phyloP scores from a whole-genome alignment of 2,329 filamentous ascomycete genomes.

The Talaromyces islandicus region DNA sequence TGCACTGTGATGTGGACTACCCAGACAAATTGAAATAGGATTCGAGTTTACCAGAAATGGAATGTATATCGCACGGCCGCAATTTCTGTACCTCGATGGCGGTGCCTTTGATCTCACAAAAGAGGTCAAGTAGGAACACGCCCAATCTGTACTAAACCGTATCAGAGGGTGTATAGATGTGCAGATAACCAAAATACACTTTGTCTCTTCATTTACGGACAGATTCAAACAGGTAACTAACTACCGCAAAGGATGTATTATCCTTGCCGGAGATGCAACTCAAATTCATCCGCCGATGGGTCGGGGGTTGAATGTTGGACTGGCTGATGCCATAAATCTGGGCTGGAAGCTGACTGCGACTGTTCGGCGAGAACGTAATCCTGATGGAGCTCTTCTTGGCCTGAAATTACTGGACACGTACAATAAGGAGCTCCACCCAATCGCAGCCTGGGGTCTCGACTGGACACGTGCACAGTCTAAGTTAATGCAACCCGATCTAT shows the following conservation, averaged over 20 bases:
- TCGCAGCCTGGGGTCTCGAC: constrained; percentile 25
- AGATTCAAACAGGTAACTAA: background rate
- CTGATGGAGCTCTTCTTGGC: constrained; percentile 28
- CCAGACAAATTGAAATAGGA: constrained; percentile 1
- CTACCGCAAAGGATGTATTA: constrained; percentile 53
- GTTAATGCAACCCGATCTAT: constrained; percentile 22
- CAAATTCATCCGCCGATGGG: constrained; percentile 93
- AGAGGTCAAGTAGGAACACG: background rate
- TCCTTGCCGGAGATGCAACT: constrained; percentile 86
- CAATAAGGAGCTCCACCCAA: constrained; percentile 39
- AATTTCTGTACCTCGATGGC: background rate
- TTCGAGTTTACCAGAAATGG: background rate
- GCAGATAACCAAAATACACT: background rate
- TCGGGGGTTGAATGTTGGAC: constrained; percentile 88
- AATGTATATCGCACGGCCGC: background rate
- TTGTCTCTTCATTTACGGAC: background rate
- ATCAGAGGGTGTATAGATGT: background rate
- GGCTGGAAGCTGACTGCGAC: constrained; percentile 51
- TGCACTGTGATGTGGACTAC: constrained; percentile 27
- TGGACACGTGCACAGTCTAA: constrained; percentile 34
- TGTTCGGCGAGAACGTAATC: constrained; percentile 31
- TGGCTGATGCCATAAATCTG: constrained; percentile 66
- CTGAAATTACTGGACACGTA: constrained; percentile 40
- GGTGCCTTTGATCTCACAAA: background rate
- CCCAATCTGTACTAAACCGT: background rate